phyloP scores from a whole-genome alignment of 2,329 filamentous ascomycete genomes.

The Knoxdaviesia proteae region DNA sequence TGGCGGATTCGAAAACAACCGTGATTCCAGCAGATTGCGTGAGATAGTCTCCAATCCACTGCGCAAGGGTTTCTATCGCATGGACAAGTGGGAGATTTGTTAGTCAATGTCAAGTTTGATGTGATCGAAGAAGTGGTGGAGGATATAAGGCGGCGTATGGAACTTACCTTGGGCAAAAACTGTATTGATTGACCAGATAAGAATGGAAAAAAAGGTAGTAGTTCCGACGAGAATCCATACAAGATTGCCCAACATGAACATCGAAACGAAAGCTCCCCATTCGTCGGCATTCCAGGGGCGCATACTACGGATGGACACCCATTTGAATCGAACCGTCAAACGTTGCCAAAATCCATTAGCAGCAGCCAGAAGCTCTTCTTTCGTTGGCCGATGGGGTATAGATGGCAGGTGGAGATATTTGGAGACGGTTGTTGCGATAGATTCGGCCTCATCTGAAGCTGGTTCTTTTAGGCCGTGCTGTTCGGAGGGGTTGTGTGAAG shows the following conservation, averaged over 20 bases:
- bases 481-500: too few species aligned
- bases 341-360: constrained; percentile 87
- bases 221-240: constrained; percentile 94
- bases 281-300: constrained; percentile 92
- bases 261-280: constrained; percentile 83
- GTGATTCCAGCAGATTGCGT: constrained; percentile 85
- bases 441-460: constrained; percentile 13
- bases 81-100: constrained; percentile 1
- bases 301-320: constrained; percentile 86
- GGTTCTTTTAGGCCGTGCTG: too few species aligned
- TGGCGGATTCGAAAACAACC: constrained; percentile 91
- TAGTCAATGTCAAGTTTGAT: constrained; percentile 4
- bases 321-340: constrained; percentile 83
- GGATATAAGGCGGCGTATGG: not conserved
- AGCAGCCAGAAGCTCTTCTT: constrained; percentile 79
- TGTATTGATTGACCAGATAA: constrained; percentile 84
- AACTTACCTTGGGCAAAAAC: constrained; percentile 72
- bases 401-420: constrained; percentile 42
- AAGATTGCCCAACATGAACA: constrained; percentile 83
- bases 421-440: constrained; percentile 29
- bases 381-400: constrained; percentile 72
- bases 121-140: not conserved
- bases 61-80: constrained; percentile 59
- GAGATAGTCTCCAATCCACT: constrained; percentile 87
- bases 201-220: constrained; percentile 85